phyloP scores from a whole-genome alignment of 768 basidiomycete genomes.

The Russula emetica region DNA sequence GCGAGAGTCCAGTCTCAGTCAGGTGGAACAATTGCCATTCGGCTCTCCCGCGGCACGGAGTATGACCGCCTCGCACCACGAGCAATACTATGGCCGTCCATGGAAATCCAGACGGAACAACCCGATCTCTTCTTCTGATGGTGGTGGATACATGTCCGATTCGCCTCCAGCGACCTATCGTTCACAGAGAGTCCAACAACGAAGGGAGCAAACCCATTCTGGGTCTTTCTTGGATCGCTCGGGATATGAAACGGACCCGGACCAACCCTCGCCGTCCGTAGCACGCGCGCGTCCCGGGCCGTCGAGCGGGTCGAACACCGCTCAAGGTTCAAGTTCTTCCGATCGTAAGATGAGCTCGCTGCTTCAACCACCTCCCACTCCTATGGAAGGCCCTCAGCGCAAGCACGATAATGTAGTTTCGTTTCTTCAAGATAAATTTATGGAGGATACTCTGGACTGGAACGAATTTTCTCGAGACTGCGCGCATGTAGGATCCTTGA shows the following conservation, averaged over 20 bases:
- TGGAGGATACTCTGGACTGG: constrained; percentile 9
- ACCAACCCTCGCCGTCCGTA: constrained; percentile 1
- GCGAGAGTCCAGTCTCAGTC: constrained; percentile 8
- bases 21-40: not conserved
- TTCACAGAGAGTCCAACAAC: not conserved
- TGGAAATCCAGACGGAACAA: constrained; percentile 13
- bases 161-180: constrained; percentile 4
- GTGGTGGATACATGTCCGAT: constrained; percentile 13
- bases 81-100: not conserved
- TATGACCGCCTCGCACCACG: not conserved
- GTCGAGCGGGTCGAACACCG: not conserved
- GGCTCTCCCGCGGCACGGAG: not conserved
- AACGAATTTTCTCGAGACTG: constrained; percentile 15
- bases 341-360: constrained; percentile 2
- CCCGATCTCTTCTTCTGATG: not conserved
- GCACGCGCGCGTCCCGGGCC: not conserved
- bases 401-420: constrained; percentile 11
- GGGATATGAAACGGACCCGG: constrained; percentile 19
- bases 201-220: not conserved
- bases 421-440: constrained; percentile 11
- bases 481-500: constrained; percentile 7
- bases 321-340: too few relatives aligned
- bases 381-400: constrained; percentile 1
- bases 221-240: not conserved
- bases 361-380: constrained; percentile 7